Evolutionary conservation across 441 rosid species (phyloP), one percentile per base, ranked within the genome.

Genomic region (Francoa sonchifolia): DNA sequence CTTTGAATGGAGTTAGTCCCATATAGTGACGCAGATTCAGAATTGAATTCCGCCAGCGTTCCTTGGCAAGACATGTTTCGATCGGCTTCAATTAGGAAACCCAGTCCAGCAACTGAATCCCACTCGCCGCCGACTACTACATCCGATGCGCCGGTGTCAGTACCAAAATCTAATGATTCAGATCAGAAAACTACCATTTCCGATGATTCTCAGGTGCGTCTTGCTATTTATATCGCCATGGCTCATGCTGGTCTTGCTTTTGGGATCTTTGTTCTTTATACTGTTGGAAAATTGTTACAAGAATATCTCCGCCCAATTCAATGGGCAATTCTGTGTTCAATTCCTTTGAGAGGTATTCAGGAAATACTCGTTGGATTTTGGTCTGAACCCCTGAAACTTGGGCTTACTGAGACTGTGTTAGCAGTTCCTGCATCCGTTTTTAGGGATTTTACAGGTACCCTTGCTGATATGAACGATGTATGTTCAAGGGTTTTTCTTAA

Each of bases 11-110:
- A 72, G 62, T 57, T 81, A 28, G 88, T 82, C 28, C 97, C 90
- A 1, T 82, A 63, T 41, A 62, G n/a, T n/a, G n/a, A 81, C 52
- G 66, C 74, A 15, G 63, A 72, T 40, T 33, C 68, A 26, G 73
- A 67, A 35, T 40, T 71, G 15, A 60, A 55, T 39, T 57, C 76
- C 14, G 47, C 61, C 3, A 49, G 64, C 10, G 70, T 74, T 33
- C 77, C 96, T 6, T 89, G 98, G 96, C 67, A 79, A 52, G 95
- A 79, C 62, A 89, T 89, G 98, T 85, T 85, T 52, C 80, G 84
- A 70, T 82, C 98, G 33, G 98, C 78, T 28, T 72, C 98, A 6
- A 37, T 50, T n/a, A 73, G 74, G 43, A 66, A 66, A 51, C 90
- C 94, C 14, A 55, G 76, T 33, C 69, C 80, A 3, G 56, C 66